A percentile compares a stretch with the other conserved stretches of the same genome.
Conservation (phyloP, 768 basidiomycete genomes). For the Pilatotrama ljubarskyi region DNA sequence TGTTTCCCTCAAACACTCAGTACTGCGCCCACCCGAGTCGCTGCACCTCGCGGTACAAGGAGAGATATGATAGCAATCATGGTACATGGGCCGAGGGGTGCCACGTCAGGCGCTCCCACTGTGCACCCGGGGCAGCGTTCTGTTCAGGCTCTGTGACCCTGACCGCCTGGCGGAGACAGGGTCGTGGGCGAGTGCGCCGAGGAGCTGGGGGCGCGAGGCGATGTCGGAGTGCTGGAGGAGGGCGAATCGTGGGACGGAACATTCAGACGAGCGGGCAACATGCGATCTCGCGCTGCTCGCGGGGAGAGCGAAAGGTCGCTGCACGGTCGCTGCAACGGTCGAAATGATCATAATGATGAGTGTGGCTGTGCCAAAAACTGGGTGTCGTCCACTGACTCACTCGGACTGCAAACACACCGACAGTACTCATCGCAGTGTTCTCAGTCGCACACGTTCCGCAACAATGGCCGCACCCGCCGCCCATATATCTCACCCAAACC, state of each 20-base stretch:
- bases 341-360: neutral
- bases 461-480: conserved; percentile 10
- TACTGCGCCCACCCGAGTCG: too few relatives aligned
- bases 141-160: neutral
- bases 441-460: neutral
- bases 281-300: neutral
- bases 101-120: conserved; percentile 10
- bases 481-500: conserved; percentile 13
- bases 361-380: neutral
- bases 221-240: neutral
- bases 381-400: neutral
- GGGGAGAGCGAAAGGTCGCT: neutral
- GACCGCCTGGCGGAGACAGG: neutral
- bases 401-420: too few relatives aligned
- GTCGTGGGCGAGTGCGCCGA: neutral
- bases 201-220: neutral
- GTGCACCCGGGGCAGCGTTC: neutral
- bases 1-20: too few relatives aligned
- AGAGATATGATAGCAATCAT: neutral
- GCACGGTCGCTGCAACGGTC: too few relatives aligned
- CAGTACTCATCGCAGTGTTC: neutral
- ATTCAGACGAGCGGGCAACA: neutral
- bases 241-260: neutral
- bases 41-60: neutral
- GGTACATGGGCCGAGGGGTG: neutral